These are phyloP conservation scores for Pholiota microspora DNA, from an alignment of 768 basidiomycete species.

Conservation along the genomic window DNA sequence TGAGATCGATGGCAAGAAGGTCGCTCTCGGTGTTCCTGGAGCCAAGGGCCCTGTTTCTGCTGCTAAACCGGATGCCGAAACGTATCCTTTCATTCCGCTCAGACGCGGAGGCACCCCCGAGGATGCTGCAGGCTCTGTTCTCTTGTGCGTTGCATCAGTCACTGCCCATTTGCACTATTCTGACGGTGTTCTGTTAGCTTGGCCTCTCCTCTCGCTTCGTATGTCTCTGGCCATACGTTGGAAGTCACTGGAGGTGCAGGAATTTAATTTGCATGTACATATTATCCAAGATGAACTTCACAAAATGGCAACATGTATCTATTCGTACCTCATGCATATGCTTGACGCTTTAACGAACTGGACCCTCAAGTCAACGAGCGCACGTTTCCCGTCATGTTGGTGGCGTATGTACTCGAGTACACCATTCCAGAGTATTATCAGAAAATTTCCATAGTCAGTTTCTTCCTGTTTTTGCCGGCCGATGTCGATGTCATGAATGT, in stretches of 20 bases:
- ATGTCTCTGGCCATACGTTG: conserved; percentile 79
- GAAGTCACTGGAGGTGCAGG: conserved; percentile 83
- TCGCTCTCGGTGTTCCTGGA: conserved; percentile 76
- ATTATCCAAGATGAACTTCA: no score
- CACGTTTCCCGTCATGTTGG: no score
- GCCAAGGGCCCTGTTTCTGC: conserved; percentile 36
- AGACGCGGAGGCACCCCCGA: conserved; percentile 66
- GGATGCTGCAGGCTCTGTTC: conserved; percentile 71
- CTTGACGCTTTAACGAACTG: no score
- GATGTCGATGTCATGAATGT: no score
- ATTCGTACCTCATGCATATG: no score
- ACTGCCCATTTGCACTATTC: not conserved
- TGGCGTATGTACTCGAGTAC: no score
- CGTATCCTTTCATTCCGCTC: conserved; percentile 56
- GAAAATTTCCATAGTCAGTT: no score
- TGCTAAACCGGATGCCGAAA: conserved; percentile 26
- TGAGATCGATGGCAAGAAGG: conserved; percentile 80
- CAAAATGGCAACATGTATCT: no score
- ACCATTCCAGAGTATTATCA: no score
- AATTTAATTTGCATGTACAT: no score
- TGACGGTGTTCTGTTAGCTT: conserved; percentile 42
- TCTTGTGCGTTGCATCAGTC: conserved; percentile 83
- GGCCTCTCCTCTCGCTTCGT: conserved; percentile 74
- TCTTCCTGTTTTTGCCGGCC: no score
- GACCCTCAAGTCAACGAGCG: no score